A percentile compares a stretch with the other conserved stretches of the same genome.
These are phyloP conservation scores for Ceratocystis destructans DNA, from an alignment of 2,329 filamentous ascomycete species.

Conservation along the genomic window DNA sequence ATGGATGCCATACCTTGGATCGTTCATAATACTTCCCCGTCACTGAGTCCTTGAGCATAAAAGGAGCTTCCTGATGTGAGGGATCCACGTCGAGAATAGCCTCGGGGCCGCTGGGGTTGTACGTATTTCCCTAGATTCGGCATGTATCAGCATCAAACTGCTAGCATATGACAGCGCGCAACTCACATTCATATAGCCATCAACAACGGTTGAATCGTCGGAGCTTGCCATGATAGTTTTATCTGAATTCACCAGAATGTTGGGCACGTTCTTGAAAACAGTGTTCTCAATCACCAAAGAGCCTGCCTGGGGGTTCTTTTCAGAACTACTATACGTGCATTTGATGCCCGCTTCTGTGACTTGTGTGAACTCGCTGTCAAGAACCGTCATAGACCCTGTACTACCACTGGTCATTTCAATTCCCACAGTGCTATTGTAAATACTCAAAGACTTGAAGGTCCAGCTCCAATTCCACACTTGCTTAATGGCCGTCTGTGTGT, in stretches of 20 bases:
- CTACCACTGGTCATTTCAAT: constrained; percentile 51
- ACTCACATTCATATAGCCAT: constrained; percentile 23
- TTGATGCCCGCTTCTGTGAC: constrained; percentile 14
- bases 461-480: constrained; percentile 68
- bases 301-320: constrained; percentile 38
- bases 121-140: constrained; percentile 47
- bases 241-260: constrained; percentile 29
- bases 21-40: constrained; percentile 48
- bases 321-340: constrained; percentile 42
- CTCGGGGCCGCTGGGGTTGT: constrained; percentile 35
- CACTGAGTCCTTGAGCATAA: constrained; percentile 37
- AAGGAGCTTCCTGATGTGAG: constrained; percentile 35
- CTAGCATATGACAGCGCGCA: not conserved
- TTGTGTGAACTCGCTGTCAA: constrained; percentile 54
- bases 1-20: constrained; percentile 36
- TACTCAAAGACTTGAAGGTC: constrained; percentile 53
- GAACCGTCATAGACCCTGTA: constrained; percentile 60
- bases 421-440: constrained; percentile 51
- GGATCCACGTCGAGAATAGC: constrained; percentile 36
- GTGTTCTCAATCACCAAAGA: constrained; percentile 38
- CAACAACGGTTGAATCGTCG: constrained; percentile 20
- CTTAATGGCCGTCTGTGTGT: constrained; percentile 51
- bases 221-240: constrained; percentile 30
- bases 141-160: not conserved
- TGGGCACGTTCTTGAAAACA: constrained; percentile 25